A percentile compares a stretch with the other conserved stretches of the same genome.
phyloP scores from a whole-genome alignment of 2,329 filamentous ascomycete species.

The Pseudogymnoascus verrucosus region DNA sequence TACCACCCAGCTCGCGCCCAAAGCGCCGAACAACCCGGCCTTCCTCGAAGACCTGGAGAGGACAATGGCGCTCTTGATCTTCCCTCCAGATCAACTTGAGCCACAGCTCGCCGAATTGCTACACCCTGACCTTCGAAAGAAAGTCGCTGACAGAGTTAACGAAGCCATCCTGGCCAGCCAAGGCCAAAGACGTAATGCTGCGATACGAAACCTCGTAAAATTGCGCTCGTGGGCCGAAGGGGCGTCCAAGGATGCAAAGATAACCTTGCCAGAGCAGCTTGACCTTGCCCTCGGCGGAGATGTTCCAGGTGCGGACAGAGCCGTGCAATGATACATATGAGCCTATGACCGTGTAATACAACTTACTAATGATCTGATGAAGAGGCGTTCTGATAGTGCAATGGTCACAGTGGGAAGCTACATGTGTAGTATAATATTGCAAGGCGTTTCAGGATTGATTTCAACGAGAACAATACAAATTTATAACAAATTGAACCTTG shows the following conservation, averaged over 20 bases:
- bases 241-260: constrained; percentile 26
- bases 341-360: constrained; percentile 3
- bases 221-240: constrained; percentile 77
- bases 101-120: constrained; percentile 69
- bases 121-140: constrained; percentile 68
- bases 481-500: not conserved
- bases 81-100: constrained; percentile 71
- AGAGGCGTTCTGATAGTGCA: not conserved
- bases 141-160: constrained; percentile 84
- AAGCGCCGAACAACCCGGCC: constrained; percentile 70
- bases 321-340: constrained; percentile 3
- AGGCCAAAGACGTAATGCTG: constrained; percentile 66
- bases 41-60: constrained; percentile 84
- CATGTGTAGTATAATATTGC: not conserved
- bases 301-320: constrained; percentile 10
- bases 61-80: constrained; percentile 88
- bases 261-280: constrained; percentile 25
- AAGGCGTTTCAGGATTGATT: too few species aligned
- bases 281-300: constrained; percentile 25
- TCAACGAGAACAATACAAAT: not conserved
- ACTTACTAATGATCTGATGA: constrained; percentile 2
- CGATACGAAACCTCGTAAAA: constrained; percentile 72
- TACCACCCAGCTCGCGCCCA: constrained; percentile 75
- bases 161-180: constrained; percentile 73
- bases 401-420: not conserved